Base-by-base conservation (phyloP, 2,329 filamentous ascomycete genomes). In the Penicillium verrucosum region DNA sequence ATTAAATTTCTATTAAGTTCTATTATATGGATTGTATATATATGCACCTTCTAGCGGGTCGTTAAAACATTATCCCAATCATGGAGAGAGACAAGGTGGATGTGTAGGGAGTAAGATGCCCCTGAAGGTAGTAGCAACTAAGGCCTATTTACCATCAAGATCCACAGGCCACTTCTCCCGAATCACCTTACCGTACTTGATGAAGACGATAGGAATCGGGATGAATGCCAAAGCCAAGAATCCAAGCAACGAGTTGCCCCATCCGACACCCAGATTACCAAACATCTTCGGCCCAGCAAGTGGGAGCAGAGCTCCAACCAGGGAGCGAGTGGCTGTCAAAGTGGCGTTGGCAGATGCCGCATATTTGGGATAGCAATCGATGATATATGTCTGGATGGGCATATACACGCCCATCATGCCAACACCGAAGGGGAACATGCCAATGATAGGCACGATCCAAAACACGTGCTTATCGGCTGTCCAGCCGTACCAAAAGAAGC, bases 391-490 rank as follows among this genome's bases (percentile, higher is more conserved):
- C 49, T 85, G 82, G 42, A 83, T 79, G 32, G 81, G 81, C 67
- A 70, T 64, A 37, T 83, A 82, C n/a, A 71, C 58, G 2, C 67
- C 64, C 55, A 84, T 83, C 16, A 81, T 78, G 0, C 83, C 83
- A 2, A 78, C 73, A 0, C 81, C 80, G 30, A 84, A 82, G 8
- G 83, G 73, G 2, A 77, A 74, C 4, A 82, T 80, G 5, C 83
- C 84, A 42, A 86, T 75, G 57, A 86, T 83, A 0, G 83, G 82
- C 14, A 84, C 75, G 27, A 85, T 81, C 81, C 82, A 86, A 62
- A 82, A 80, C 0, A 77, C 70, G 2, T 74, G 65, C 36, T 76
- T 71, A 42, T 85, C 71, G 0, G 81, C 81, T 2, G 77, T 73
- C 81, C 82, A 85, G 32, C 82, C 82, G 59, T 84, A 85, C 73